These are phyloP conservation scores for Pseudocohnilembus persalinus DNA, from an alignment of 169 alveolate species.

Conservation along the genomic window DNA sequence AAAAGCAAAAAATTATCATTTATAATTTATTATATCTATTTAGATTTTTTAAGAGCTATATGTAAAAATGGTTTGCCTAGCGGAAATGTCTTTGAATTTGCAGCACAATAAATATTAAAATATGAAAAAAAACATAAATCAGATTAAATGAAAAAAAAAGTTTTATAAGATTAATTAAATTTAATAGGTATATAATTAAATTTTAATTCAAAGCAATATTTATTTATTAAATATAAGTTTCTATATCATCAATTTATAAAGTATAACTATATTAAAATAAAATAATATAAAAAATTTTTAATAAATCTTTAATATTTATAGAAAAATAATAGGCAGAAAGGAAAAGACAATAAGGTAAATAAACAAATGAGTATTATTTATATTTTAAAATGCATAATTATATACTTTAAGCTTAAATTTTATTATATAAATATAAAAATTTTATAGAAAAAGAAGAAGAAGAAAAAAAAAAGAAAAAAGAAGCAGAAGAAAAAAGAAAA, in stretches of 20 bases:
- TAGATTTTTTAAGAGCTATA: conserved; percentile 66
- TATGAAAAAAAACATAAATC: conserved; percentile 74
- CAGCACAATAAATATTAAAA: conserved; percentile 72
- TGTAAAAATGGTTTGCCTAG: conserved; percentile 85
- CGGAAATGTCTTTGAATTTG: conserved; percentile 83
- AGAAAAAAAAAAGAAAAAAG: neutral
- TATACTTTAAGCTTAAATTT: too few relatives aligned
- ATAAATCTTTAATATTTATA: too few relatives aligned
- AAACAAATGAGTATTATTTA: too few relatives aligned
- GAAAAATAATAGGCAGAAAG: neutral
- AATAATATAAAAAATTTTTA: too few relatives aligned
- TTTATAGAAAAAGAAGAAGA: neutral
- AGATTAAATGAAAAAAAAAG: conserved; percentile 7
- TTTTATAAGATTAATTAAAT: neutral
- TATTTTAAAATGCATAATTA: too few relatives aligned
- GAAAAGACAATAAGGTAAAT: neutral
- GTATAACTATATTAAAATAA: too few relatives aligned
- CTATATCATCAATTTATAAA: too few relatives aligned
- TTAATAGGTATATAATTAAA: neutral
- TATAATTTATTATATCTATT: too few relatives aligned
- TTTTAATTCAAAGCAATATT: too few relatives aligned
- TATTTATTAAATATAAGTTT: neutral
- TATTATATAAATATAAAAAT: too few relatives aligned
- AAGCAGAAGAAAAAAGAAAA: neutral
- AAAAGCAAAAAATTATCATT: too few relatives aligned